These are phyloP conservation scores for Backusella luteola DNA, from an alignment of 192 early-diverging fungal species.

Conservation along the genomic window DNA sequence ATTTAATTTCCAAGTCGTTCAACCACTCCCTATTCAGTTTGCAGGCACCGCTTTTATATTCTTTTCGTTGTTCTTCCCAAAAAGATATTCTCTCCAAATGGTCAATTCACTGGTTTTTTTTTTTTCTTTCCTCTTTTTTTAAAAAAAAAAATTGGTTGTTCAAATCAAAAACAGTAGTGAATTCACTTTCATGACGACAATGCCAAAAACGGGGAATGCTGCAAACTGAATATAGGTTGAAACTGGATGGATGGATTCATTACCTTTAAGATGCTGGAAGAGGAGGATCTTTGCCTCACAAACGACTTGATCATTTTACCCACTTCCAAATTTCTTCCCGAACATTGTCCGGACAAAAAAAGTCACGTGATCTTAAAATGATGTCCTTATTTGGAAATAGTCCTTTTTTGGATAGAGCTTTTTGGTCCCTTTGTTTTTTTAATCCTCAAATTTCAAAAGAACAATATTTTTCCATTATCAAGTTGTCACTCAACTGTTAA, in stretches of 20 bases:
- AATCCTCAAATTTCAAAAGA: too few species aligned
- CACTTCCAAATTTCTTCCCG: conserved; percentile 1
- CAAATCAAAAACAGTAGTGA: background rate
- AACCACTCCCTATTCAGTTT: background rate
- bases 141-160: background rate
- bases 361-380: background rate
- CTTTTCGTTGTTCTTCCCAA: background rate
- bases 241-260: conserved; percentile 7
- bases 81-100: too few species aligned
- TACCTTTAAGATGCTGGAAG: conserved; percentile 8
- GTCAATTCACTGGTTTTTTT: background rate
- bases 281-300: conserved; percentile 6
- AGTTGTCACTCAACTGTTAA: too few species aligned
- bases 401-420: too few species aligned
- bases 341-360: background rate
- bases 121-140: background rate
- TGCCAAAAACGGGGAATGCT: background rate
- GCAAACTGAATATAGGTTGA: conserved; percentile 1
- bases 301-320: conserved; percentile 8
- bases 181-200: background rate
- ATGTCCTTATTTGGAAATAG: background rate
- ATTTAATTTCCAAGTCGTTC: background rate
- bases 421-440: too few species aligned
- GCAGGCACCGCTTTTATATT: background rate
- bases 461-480: too few species aligned